Evolutionary conservation across 345 rosid species (phyloP).

Genomic region (Salix udensis): DNA sequence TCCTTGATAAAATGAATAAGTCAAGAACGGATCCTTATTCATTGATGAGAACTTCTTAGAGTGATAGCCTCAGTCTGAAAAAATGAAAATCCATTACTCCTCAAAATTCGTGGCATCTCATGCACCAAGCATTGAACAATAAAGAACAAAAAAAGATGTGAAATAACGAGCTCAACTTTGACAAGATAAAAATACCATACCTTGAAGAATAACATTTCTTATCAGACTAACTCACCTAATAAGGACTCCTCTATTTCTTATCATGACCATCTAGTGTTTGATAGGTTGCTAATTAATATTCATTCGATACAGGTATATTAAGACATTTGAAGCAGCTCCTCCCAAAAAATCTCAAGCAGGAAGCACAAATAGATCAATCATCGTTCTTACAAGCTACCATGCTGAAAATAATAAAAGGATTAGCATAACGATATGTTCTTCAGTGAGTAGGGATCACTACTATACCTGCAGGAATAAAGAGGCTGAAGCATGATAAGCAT

Average conservation of each 20-base stretch:
- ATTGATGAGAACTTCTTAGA: neutral
- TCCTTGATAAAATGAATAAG: neutral
- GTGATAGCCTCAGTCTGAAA: neutral
- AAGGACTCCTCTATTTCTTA: neutral
- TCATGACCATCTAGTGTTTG: neutral
- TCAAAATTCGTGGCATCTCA: neutral
- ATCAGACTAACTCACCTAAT: neutral
- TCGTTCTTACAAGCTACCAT: neutral
- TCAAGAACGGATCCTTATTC: neutral
- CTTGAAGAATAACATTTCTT: neutral
- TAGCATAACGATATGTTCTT: neutral
- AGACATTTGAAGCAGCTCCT: neutral
- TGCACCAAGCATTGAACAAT: neutral
- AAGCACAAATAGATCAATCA: neutral
- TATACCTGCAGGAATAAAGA: constrained; percentile 63
- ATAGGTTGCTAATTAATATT: no score
- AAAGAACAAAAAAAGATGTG: neutral
- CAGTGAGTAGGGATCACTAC: neutral
- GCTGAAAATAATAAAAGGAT: neutral
- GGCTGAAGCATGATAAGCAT: constrained; percentile 77
- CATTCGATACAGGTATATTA: neutral
- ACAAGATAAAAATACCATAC: neutral
- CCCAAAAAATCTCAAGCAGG: neutral
- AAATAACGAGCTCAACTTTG: neutral
- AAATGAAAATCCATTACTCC: neutral